Conservation (phyloP, 1,284 basidiomycete genomes). For the Laetiporus sulphureus region DNA sequence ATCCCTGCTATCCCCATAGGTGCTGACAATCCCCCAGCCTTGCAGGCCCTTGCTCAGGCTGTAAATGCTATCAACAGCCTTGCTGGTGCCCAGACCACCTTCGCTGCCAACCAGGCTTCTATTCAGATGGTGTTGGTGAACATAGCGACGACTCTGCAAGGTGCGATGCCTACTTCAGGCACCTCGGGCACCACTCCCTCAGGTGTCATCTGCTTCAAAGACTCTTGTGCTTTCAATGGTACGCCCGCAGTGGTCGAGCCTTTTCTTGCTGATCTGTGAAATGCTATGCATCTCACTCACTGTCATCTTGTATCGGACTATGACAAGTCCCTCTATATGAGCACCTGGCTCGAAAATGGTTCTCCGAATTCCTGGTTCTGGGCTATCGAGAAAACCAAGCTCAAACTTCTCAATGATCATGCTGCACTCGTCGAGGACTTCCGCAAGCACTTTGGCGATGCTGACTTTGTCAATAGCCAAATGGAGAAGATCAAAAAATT, state of each 20-base stretch:
- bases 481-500: conserved; percentile 11
- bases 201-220: no score
- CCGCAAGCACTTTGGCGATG: conserved; percentile 20
- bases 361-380: conserved; percentile 14
- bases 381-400: conserved; percentile 4
- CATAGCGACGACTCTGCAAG: no score
- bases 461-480: conserved; percentile 17
- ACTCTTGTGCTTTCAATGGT: no score
- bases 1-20: conserved; percentile 66
- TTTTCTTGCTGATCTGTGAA: no score
- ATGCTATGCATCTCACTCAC: no score
- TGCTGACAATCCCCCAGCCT: conserved; percentile 60
- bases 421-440: conserved; percentile 18
- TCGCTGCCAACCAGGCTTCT: no score
- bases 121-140: no score
- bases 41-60: conserved; percentile 84
- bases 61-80: conserved; percentile 88
- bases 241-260: no score
- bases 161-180: no score
- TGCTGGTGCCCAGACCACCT: conserved; percentile 82
- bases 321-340: no score
- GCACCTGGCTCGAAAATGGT: conserved; percentile 17
- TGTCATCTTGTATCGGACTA: no score
- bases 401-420: conserved; percentile 12
- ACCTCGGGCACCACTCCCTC: no score